These are phyloP conservation scores for Candida sojae DNA, from an alignment of 1,139 yeast genomes.

Conservation along the genomic window DNA sequence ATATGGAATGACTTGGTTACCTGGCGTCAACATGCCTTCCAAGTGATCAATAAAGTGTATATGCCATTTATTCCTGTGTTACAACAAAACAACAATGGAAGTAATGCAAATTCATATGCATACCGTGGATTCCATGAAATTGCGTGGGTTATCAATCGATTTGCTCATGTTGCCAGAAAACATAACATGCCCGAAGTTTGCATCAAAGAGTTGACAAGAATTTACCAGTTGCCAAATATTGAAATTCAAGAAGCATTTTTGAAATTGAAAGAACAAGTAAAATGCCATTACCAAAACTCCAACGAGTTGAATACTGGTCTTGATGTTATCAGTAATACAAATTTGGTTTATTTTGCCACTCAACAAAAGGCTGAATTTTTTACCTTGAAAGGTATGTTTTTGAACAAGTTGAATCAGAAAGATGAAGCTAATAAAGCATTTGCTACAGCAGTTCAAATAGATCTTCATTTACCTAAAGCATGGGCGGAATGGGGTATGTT, in stretches of 20 bases:
- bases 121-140: slow-evolving; percentile 98
- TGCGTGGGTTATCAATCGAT: slow-evolving; percentile 98
- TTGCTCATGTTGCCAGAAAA: slow-evolving; percentile 97
- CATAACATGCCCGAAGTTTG: slow-evolving; percentile 98
- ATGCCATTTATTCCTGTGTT: slow-evolving; percentile 88
- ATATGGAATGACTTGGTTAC: slow-evolving; percentile 97
- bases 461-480: slow-evolving; percentile 90
- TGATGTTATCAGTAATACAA: slow-evolving; percentile 95
- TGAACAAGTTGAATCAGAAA: slow-evolving; percentile 83
- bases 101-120: slow-evolving; percentile 86
- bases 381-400: slow-evolving; percentile 95
- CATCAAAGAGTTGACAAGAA: slow-evolving; percentile 86
- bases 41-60: slow-evolving; percentile 92
- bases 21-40: slow-evolving; percentile 98
- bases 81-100: slow-evolving; percentile 72
- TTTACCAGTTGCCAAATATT: slow-evolving; percentile 93
- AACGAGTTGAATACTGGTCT: slow-evolving; percentile 90
- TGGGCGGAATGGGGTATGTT: slow-evolving; percentile 99
- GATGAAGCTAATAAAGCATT: slow-evolving; percentile 98
- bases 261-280: slow-evolving; percentile 94
- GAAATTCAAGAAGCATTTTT: slow-evolving; percentile 98
- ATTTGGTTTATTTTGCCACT: slow-evolving; percentile 91
- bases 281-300: slow-evolving; percentile 89
- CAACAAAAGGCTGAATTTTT: slow-evolving; percentile 98
- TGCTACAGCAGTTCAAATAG: slow-evolving; percentile 96